Conservation (phyloP, 2,329 filamentous ascomycete species). For the Alternaria ethzedia region DNA sequence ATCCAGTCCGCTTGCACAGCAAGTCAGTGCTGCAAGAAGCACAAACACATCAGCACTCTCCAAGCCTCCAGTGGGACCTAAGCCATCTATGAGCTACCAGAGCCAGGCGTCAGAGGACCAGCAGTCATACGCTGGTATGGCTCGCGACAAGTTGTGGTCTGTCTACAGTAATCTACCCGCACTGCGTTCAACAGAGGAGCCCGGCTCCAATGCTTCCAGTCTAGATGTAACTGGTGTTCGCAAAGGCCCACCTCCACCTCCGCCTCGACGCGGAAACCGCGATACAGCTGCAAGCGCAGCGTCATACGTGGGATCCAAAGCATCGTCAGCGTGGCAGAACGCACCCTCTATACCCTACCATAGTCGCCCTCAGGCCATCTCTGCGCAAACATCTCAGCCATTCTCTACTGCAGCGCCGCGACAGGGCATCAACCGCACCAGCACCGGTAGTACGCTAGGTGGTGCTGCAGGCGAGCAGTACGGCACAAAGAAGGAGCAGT, state of each 20-base stretch:
- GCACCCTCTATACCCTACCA: slow-evolving; percentile 39
- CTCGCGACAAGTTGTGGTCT: slow-evolving; percentile 48
- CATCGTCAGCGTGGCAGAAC: slow-evolving; percentile 43
- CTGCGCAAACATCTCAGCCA: slow-evolving; percentile 27
- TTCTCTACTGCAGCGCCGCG: slow-evolving; percentile 33
- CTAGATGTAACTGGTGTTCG: slow-evolving; percentile 15
- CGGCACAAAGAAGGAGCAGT: slow-evolving; percentile 71
- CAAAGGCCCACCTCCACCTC: slow-evolving; percentile 43
- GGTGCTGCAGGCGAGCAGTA: slow-evolving; percentile 30
- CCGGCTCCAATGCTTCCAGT: slow-evolving; percentile 12
- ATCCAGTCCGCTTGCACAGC: slow-evolving; percentile 38
- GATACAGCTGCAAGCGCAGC: slow-evolving; percentile 48
- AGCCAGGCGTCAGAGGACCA: slow-evolving; percentile 23
- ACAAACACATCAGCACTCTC: slow-evolving; percentile 44
- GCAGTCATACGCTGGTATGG: slow-evolving; percentile 46
- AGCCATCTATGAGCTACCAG: slow-evolving; percentile 30
- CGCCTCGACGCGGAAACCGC: slow-evolving; percentile 45
- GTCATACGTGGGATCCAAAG: slow-evolving; percentile 47
- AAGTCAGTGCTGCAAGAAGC: slow-evolving; percentile 18
- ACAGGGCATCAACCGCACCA: slow-evolving; percentile 33
- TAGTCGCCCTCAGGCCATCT: slow-evolving; percentile 28
- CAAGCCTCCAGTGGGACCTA: slow-evolving; percentile 36
- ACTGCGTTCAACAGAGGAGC: slow-evolving; percentile 31
- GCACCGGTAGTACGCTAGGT: slow-evolving; percentile 33
- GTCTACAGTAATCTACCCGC: slow-evolving; percentile 51